Base-by-base conservation (phyloP, 1,284 basidiomycete species). In the Jaminaea rosea region DNA sequence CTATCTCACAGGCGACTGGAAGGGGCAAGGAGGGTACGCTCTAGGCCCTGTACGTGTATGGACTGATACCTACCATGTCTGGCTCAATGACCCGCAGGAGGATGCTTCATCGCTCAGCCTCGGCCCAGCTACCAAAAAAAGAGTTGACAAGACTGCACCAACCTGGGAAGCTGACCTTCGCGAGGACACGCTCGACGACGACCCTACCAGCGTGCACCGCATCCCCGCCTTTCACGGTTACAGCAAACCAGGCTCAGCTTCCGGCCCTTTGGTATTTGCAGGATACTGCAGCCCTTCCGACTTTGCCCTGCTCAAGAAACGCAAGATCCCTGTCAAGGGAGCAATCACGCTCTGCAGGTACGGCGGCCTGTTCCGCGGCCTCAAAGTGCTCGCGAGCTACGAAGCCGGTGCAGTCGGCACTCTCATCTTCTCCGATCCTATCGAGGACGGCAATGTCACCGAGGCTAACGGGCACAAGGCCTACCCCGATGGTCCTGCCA, bases 311-410 rank as follows among this genome's bases (percentile, higher is more conserved):
- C 63, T 68, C 17, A 54, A 47, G 11, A 52, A 47, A 26, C 46
- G 77, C 65, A 88, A 88, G 5, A 79, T 83, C 44, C 79, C 89
- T 65, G 78, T 93, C 50, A 84, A 79, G 0, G 88, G 84, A 50
- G 87, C 86, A 66, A 84, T 96, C 53, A 85, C 84, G n/a, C 78
- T 96, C 11, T 81, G 81, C 48, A 84, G 88, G 49, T 96, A 96
- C 69, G 91, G 89, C 11, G 73, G 74, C 21, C 72, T 82, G 52
- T 88, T 88, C 79, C 84, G 92, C 59, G 93, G 92, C 13, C 78
- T 97, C 32, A 63, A 89, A 82, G 79, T 89, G 49, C 81, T 87
- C 77, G 81, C 83, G 1, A 88, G 90, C 1, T 81, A 90, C 65
- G 87, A 90, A 59, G 82, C 83, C 3, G 91, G 91, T 19, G 49